Evolutionary conservation across 352 stramenopile genomes (phyloP).

Genomic region (Globisporangium apiculatum): DNA sequence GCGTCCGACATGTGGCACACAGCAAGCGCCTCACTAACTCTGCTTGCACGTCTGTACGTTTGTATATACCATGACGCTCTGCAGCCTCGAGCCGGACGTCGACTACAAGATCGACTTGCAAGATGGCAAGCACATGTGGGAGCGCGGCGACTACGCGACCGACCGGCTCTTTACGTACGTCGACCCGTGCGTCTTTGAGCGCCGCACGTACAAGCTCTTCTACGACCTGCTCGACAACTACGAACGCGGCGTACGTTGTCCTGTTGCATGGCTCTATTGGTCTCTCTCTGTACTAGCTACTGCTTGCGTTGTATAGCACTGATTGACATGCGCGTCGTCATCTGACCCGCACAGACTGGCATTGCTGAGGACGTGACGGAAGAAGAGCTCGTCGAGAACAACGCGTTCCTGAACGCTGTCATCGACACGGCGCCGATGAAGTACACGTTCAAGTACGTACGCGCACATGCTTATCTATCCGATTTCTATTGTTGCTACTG

Average conservation of each 20-base stretch:
- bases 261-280: no score
- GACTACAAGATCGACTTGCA: conserved; percentile 94
- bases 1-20: no score
- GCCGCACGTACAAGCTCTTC: conserved; percentile 90
- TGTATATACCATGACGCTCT: neutral
- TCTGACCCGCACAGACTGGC: conserved; percentile 44
- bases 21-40: neutral
- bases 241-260: conserved; percentile 49
- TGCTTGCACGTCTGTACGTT: neutral
- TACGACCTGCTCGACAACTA: conserved; percentile 88
- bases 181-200: conserved; percentile 78
- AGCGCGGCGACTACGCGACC: conserved; percentile 79
- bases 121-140: conserved; percentile 85
- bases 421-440: conserved; percentile 91
- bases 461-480: neutral
- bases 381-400: conserved; percentile 87
- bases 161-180: conserved; percentile 91
- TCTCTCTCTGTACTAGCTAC: neutral
- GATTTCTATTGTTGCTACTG: neutral
- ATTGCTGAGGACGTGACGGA: conserved; percentile 79
- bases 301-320: neutral
- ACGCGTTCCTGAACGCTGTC: conserved; percentile 89
- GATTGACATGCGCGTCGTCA: neutral
- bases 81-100: conserved; percentile 71
- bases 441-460: conserved; percentile 86